phyloP scores from a whole-genome alignment of 2,329 filamentous ascomycete genomes.

The Colletotrichum endophyticum region DNA sequence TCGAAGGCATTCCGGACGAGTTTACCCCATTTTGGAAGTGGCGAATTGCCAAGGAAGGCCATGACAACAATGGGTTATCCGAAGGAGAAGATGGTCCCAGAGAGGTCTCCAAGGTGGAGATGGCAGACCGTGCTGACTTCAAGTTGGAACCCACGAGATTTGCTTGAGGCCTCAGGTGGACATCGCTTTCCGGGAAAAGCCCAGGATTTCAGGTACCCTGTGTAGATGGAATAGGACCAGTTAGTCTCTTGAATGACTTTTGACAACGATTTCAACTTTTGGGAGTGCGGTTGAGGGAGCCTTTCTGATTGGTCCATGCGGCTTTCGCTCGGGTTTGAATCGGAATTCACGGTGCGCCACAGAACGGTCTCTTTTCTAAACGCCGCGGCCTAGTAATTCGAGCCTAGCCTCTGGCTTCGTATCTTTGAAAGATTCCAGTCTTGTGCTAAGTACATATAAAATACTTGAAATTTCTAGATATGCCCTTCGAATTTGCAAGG shows the following conservation, averaged over 20 bases:
- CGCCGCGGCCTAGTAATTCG: not conserved
- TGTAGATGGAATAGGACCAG: not conserved
- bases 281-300: not conserved
- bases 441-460: not conserved
- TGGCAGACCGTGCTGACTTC: not conserved
- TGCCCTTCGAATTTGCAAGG: not conserved
- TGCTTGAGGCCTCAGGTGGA: not conserved
- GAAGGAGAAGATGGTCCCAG: not conserved
- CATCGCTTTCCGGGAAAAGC: not conserved
- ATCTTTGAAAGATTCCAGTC: not conserved
- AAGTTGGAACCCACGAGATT: not conserved
- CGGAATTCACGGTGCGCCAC: not conserved
- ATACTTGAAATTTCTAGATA: not conserved
- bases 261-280: not conserved
- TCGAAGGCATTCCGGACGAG: not conserved
- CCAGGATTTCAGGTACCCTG: not conserved
- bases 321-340: not conserved
- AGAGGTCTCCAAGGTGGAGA: not conserved
- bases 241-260: not conserved
- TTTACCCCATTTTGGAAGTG: not conserved
- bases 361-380: not conserved
- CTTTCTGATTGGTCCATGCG: not conserved
- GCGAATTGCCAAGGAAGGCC: not conserved
- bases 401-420: not conserved
- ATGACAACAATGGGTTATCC: not conserved